Conservation (phyloP, 2,329 filamentous ascomycete species). For the Colletotrichum sp. region DNA sequence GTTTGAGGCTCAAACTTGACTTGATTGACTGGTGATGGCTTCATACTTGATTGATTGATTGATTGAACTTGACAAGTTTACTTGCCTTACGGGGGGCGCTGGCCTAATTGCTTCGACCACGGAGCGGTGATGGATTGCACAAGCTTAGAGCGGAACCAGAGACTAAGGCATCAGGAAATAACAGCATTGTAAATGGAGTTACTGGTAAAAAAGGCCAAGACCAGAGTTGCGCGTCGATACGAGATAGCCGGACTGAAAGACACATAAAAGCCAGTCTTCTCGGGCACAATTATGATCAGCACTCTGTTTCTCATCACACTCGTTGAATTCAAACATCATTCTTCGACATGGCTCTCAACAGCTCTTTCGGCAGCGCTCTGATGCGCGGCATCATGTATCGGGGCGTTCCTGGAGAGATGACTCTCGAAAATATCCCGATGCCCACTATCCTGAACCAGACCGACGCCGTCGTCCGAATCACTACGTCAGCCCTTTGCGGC, state of each 20-base stretch:
- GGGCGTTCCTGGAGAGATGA: slow-evolving; percentile 18
- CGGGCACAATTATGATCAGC: fast-evolving
- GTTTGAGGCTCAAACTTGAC: too few relatives aligned
- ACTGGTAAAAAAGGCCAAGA: neutral
- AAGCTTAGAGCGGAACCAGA: too few relatives aligned
- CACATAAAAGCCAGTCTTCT: neutral
- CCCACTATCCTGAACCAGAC: too few relatives aligned
- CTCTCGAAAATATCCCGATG: slow-evolving; percentile 19
- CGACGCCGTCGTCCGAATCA: too few relatives aligned
- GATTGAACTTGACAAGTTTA: too few relatives aligned
- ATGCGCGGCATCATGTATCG: slow-evolving; percentile 21
- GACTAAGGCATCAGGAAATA: too few relatives aligned
- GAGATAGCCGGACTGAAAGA: neutral
- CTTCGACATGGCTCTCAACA: neutral
- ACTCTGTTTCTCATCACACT: neutral
- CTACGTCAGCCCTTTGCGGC: too few relatives aligned
- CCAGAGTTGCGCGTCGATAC: neutral
- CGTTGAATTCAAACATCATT: neutral
- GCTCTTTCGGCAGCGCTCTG: neutral
- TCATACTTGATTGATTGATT: too few relatives aligned
- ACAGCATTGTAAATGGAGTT: neutral
- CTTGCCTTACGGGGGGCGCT: too few relatives aligned
- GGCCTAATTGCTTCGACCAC: too few relatives aligned
- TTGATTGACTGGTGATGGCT: too few relatives aligned
- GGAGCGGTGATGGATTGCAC: too few relatives aligned